Base-by-base conservation (phyloP, 345 rosid genomes). In the Eucalyptus shirleyi region DNA sequence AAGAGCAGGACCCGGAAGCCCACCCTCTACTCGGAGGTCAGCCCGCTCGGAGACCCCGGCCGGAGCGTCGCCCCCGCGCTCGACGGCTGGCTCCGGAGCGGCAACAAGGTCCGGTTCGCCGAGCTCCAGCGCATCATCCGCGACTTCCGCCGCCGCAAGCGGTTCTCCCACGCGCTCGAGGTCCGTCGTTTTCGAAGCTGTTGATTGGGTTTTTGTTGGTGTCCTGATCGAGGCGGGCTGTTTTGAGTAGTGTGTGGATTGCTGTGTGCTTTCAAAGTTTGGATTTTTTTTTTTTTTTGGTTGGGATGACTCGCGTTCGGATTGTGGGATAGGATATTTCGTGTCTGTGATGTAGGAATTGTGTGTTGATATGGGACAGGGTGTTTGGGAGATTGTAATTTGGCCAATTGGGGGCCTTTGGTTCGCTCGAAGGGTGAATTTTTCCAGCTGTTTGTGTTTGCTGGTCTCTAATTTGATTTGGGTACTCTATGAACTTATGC, bases 161-260 rank as follows among this genome's bases (percentile, higher is more conserved):
- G 99, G 69, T 97, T 92, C 93, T 72, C 91, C 89, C 99, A 97
- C 80, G 98, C 99, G 49, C 96, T 97, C 40, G 95, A 97, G 99
- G 98, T 96, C 82, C 77, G 93, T 8, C 23, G 18, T 59, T 45
- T 50, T 34, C 44, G 9, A 10, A 90, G 42, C 67, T 59, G 89
- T 49, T 50, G 87, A 16, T 50, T 86, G 87, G 87, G 87, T 53
- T 53, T 16, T 47, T 47, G 37, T 49, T 19, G 21, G 60, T 53
- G 65, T 86, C 45, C 60, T 10, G 88, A 86, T n/a, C 44, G 90
- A 87, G 4, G 85, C 23, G 85, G 47, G 47, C 19, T 77, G 85
- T 77, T 77, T 72, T 12, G 47, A 72, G 82, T 34, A 19, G 45
- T 5, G 82, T 5, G 82, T 53, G 45, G 83, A 40, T 77, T 77